Evolutionary conservation across 257 asterid genomes (phyloP).

Genomic region (Fraxinus americana): DNA sequence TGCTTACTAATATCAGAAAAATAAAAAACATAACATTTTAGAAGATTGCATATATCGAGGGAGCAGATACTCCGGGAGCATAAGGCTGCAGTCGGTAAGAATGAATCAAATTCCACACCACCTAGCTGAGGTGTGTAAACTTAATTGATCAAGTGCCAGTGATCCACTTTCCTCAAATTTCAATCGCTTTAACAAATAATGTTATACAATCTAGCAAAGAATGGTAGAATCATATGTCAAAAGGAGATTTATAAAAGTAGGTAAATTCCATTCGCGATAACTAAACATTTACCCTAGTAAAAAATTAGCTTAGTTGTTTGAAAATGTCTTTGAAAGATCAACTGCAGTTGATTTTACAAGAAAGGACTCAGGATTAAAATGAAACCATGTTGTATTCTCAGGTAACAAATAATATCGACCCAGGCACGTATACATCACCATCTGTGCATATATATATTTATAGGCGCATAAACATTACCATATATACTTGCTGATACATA

Average conservation of each 20-base stretch:
- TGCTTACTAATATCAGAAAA: neutral
- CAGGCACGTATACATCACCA: neutral
- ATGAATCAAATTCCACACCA: neutral
- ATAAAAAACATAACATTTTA: neutral
- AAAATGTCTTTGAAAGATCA: neutral
- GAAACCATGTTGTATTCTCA: neutral
- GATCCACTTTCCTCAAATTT: neutral
- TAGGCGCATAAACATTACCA: neutral
- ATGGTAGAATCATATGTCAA: neutral
- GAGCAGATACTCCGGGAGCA: neutral
- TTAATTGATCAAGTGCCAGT: neutral
- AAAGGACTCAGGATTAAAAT: neutral
- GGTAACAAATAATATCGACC: neutral
- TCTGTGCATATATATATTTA: neutral
- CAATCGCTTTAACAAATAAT: neutral
- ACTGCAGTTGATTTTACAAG: neutral
- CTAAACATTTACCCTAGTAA: too few relatives aligned
- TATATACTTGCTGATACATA: neutral
- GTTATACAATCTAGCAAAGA: neutral
- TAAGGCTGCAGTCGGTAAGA: neutral
- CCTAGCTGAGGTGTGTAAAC: neutral
- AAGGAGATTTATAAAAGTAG: neutral
- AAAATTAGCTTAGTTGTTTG: neutral
- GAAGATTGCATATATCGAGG: neutral
- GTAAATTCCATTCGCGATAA: too few relatives aligned